Percentiles rank a stretch among this genome's conserved stretches.
Evolutionary conservation across 106 monocot genomes (phyloP).

Genomic region (Narthecium ossifragum): DNA sequence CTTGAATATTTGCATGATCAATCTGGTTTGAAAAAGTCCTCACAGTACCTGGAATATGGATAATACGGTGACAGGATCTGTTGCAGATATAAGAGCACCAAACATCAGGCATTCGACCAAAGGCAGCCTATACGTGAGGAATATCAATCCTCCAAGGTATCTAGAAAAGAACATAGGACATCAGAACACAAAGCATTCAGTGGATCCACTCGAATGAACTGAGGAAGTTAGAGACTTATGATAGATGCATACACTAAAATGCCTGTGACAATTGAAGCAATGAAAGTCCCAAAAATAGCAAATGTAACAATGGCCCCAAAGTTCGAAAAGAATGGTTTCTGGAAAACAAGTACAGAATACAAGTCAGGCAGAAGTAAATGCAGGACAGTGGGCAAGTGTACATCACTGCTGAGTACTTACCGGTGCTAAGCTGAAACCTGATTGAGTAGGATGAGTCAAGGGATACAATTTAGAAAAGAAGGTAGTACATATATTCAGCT

Average conservation of each 20-base stretch:
- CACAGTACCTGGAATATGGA: constrained; percentile 91
- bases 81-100: constrained; percentile 97
- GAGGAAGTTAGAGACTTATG: not conserved
- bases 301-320: constrained; percentile 97
- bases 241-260: constrained; percentile 72
- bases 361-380: constrained; percentile 2
- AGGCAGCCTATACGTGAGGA: constrained; percentile 90
- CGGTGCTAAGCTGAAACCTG: constrained; percentile 99
- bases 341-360: not conserved
- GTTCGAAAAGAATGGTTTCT: constrained; percentile 99
- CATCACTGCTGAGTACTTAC: constrained; percentile 41
- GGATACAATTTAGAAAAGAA: not conserved
- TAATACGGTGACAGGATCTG: constrained; percentile 96
- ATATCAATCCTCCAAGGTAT: constrained; percentile 82
- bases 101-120: constrained; percentile 97
- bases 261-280: constrained; percentile 86
- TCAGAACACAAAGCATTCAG: not conserved
- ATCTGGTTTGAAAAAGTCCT: too few species aligned
- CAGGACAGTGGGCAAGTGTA: not conserved
- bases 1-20: too few species aligned
- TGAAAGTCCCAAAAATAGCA: constrained; percentile 91
- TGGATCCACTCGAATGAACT: not conserved
- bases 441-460: constrained; percentile 83
- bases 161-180: constrained; percentile 33
- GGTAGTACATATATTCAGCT: not conserved